phyloP scores from a whole-genome alignment of 2,329 filamentous ascomycete genomes.

The Exophiala sp. region DNA sequence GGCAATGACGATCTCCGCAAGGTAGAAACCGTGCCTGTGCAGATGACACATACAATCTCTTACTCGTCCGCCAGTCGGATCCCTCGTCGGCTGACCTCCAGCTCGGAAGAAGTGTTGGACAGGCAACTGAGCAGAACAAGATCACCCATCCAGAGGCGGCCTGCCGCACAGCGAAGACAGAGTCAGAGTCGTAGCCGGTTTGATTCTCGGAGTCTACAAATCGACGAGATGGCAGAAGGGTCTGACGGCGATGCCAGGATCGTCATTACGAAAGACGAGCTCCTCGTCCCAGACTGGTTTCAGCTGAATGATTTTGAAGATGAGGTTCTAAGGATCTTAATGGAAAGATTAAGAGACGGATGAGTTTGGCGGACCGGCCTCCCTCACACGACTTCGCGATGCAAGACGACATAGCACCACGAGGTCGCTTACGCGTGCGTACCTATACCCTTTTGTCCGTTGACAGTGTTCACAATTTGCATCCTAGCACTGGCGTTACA shows the following conservation, averaged over 20 bases:
- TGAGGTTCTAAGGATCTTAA: slow-evolving; percentile 22
- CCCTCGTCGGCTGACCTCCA: neutral
- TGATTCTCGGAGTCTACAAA: neutral
- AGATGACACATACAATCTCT: neutral
- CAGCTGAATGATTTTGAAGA: slow-evolving; percentile 22
- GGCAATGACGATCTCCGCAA: slow-evolving; percentile 2
- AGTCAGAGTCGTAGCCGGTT: neutral
- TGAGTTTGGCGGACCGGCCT: neutral
- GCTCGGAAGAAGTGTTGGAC: neutral
- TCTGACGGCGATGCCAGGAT: slow-evolving; percentile 5
- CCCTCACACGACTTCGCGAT: too few species aligned
- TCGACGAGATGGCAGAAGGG: slow-evolving; percentile 2
- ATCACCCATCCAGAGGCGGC: neutral
- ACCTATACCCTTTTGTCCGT: too few species aligned
- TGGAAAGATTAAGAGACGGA: slow-evolving; percentile 17
- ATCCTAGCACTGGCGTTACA: too few species aligned
- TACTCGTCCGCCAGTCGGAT: slow-evolving; percentile 7
- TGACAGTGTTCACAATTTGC: too few species aligned
- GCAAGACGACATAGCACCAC: too few species aligned
- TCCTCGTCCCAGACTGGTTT: slow-evolving; percentile 24
- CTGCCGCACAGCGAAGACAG: neutral
- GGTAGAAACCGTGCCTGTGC: neutral
- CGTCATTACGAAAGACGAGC: slow-evolving; percentile 14
- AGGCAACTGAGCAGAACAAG: neutral
- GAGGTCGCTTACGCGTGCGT: too few species aligned